Evolutionary conservation across 83 land plant species (phyloP).

Genomic region (Picea abies): DNA sequence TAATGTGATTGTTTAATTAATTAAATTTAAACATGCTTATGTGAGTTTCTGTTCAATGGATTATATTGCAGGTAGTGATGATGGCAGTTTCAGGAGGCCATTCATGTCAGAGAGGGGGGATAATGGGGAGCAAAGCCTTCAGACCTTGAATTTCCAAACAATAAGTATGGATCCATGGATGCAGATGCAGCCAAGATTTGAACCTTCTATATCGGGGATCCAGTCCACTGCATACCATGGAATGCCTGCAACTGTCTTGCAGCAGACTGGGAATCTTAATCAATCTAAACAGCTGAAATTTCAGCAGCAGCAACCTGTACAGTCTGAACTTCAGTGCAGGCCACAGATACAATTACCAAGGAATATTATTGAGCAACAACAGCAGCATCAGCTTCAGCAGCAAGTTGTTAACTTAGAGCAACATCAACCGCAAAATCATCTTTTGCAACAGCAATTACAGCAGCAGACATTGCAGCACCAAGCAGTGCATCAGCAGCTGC

Average conservation of each 20-base stretch:
- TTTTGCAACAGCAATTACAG: conserved; percentile 4
- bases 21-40: too few species aligned
- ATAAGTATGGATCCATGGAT: conserved; percentile 43
- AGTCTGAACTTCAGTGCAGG: not conserved
- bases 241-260: conserved; percentile 32
- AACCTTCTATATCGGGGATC: conserved; percentile 23
- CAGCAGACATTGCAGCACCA: conserved; percentile 15
- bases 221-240: conserved; percentile 42
- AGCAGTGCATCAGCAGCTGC: conserved; percentile 23
- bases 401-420: not conserved
- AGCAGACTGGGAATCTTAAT: conserved; percentile 21
- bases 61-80: not conserved
- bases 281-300: conserved; percentile 34
- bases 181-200: conserved; percentile 39
- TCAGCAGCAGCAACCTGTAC: conserved; percentile 15
- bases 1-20: too few species aligned
- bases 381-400: not conserved
- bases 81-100: not conserved
- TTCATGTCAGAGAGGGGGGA: conserved; percentile 41
- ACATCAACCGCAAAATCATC: not conserved
- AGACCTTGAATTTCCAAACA: conserved; percentile 30
- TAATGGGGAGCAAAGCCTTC: conserved; percentile 29
- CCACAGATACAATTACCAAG: conserved; percentile 20
- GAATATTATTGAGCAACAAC: conserved; percentile 20
- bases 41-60: not conserved